Conservation (phyloP, 2,329 filamentous ascomycete genomes). For the Lasiodiplodia sp. region DNA sequence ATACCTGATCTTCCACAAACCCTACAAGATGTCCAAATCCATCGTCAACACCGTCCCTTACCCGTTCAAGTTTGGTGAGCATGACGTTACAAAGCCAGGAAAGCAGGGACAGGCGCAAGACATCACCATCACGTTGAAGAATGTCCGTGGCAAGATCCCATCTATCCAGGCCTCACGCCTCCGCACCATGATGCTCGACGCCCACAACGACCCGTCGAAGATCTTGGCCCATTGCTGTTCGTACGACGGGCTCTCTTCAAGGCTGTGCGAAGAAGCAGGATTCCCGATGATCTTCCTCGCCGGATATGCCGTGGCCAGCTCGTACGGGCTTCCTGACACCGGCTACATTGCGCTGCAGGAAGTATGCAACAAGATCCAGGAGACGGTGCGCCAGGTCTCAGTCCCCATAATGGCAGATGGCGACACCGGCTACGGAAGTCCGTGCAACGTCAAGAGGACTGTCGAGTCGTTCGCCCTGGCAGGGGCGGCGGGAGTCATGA, state of each 20-base stretch:
- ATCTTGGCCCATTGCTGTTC: constrained; percentile 54
- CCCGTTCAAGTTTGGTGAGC: constrained; percentile 42
- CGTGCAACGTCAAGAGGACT: constrained; percentile 57
- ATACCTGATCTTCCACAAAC: background rate
- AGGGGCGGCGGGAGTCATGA: constrained; percentile 50
- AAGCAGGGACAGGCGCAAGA: constrained; percentile 27
- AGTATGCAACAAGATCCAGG: constrained; percentile 56
- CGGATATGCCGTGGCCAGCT: constrained; percentile 51
- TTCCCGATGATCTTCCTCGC: constrained; percentile 56
- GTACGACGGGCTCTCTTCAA: constrained; percentile 55
- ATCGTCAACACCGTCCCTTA: constrained; percentile 44
- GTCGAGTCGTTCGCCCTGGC: constrained; percentile 54
- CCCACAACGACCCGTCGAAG: constrained; percentile 50
- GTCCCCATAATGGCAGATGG: constrained; percentile 56
- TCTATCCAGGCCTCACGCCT: constrained; percentile 51
- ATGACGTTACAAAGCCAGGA: constrained; percentile 9
- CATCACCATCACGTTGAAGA: constrained; percentile 34
- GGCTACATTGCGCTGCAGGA: constrained; percentile 59
- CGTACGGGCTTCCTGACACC: constrained; percentile 55
- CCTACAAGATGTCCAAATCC: constrained; percentile 37
- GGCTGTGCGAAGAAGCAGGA: constrained; percentile 55
- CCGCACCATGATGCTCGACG: constrained; percentile 48
- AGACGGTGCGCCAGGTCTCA: constrained; percentile 47
- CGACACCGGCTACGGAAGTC: constrained; percentile 58
- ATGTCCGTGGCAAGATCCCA: constrained; percentile 48